These are phyloP conservation scores for Psilocybe cubensis DNA, from an alignment of 768 basidiomycete genomes.

Conservation along the genomic window DNA sequence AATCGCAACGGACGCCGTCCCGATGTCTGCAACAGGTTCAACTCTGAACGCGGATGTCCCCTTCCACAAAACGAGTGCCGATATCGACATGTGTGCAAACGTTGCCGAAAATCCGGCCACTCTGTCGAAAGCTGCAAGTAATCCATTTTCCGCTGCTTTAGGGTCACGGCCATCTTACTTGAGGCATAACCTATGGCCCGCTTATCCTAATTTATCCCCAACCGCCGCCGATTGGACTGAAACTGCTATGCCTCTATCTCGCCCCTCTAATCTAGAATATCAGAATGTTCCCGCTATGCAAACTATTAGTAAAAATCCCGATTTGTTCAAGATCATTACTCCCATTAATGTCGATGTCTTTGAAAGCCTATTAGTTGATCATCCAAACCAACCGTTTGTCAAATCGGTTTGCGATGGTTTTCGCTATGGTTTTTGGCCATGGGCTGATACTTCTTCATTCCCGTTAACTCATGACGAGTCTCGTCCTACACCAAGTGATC, in stretches of 20 bases:
- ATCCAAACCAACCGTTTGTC: slow-evolving; percentile 48
- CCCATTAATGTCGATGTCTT: slow-evolving; percentile 26
- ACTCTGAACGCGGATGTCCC: slow-evolving; percentile 17
- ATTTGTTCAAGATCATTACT: slow-evolving; percentile 38
- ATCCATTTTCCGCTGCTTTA: background rate
- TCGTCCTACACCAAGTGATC: background rate
- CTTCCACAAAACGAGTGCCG: background rate
- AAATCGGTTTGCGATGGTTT: slow-evolving; percentile 32
- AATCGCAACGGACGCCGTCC: background rate
- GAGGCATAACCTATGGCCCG: slow-evolving; percentile 18
- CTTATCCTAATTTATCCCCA: background rate
- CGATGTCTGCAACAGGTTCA: slow-evolving; percentile 26
- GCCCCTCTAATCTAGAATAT: slow-evolving; percentile 13
- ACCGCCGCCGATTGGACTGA: slow-evolving; percentile 21
- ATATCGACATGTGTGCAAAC: slow-evolving; percentile 27
- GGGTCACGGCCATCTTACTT: slow-evolving; percentile 7
- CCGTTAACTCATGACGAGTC: slow-evolving; percentile 25
- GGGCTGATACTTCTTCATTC: slow-evolving; percentile 28
- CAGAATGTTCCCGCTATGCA: slow-evolving; percentile 13
- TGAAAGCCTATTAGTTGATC: slow-evolving; percentile 18
- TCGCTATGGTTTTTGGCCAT: slow-evolving; percentile 48
- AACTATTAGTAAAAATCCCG: slow-evolving; percentile 28
- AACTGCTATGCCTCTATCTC: slow-evolving; percentile 13
- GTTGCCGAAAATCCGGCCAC: slow-evolving; percentile 9
- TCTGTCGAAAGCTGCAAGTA: slow-evolving; percentile 1